These are phyloP conservation scores for Ceratobasidium sp. DNA, from an alignment of 1,284 basidiomycete species.

Conservation along the genomic window DNA sequence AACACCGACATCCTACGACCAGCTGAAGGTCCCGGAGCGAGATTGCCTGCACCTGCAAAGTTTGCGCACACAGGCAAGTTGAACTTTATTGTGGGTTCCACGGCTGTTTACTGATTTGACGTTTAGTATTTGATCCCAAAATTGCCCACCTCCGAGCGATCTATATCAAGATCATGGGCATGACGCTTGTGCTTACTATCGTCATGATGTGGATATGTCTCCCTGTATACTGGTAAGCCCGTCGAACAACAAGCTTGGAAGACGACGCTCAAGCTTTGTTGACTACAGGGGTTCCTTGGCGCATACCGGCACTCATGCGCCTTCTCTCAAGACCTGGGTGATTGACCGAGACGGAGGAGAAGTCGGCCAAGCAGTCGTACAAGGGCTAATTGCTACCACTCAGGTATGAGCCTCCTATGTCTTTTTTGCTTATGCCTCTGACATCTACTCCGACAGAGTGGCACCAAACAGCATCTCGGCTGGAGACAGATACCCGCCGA, in stretches of 20 bases:
- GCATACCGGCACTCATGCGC: constrained; percentile 26
- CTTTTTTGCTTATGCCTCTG: not conserved
- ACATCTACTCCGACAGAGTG: constrained; percentile 48
- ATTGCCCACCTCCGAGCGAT: constrained; percentile 44
- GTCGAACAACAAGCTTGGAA: not conserved
- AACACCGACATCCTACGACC: constrained; percentile 22
- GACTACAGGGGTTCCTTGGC: constrained; percentile 48
- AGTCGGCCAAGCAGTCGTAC: constrained; percentile 59
- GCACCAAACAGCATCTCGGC: constrained; percentile 53
- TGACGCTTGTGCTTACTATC: constrained; percentile 44
- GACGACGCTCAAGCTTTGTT: not conserved
- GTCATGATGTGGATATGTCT: constrained; percentile 47
- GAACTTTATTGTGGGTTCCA: not conserved
- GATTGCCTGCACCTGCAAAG: constrained; percentile 28
- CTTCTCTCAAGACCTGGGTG: constrained; percentile 61
- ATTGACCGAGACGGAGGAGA: constrained; percentile 63
- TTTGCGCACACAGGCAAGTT: constrained; percentile 33
- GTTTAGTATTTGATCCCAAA: constrained; percentile 45
- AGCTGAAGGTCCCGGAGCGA: constrained; percentile 29
- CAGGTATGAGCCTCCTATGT: not conserved
- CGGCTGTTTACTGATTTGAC: not conserved
- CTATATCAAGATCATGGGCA: constrained; percentile 48
- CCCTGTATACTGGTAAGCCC: constrained; percentile 3
- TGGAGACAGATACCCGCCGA: constrained; percentile 55
- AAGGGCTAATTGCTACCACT: constrained; percentile 55